Base-by-base conservation (phyloP, 768 basidiomycete species). In the Russula olivacea region DNA sequence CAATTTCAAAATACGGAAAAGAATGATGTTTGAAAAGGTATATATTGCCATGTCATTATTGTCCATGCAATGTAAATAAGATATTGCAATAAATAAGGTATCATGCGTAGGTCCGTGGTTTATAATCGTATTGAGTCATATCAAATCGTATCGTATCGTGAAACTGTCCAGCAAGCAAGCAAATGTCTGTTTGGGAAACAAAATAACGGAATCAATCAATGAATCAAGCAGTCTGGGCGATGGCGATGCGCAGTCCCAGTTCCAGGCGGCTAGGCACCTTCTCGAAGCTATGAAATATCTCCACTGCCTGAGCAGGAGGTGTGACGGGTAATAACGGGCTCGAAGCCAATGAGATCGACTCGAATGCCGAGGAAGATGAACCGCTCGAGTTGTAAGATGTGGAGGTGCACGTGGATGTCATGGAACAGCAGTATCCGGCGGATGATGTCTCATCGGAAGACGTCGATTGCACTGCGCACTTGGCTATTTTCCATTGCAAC, bases 301-400 rank as follows among this genome's bases (percentile, higher is more conserved):
- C 52, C 9, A 32, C 53, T 23, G 43, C 58, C 17, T 28, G 52
- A 34, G 47, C 17, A 50, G 63, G 63, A 7, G 63, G 63, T n/a
- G 63, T 64, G 4, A 28, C 10, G 4, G 58, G 58, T 14, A 54
- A 1, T 14, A 55, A 2, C 0, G 2, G 4, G 7, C 19, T 53
- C 5, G 51, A 59, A 5, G 28, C 43, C 6, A 17, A 47, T 6
- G 62, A 59, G 30, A 15, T 40, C 11, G 51, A 48, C 12, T 55
- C 58, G 21, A 64, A 59, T 10, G 53, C 30, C 0, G 62, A 59
- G 0, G 57, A 48, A 0, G 62, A 63, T 15, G 57, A 59, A 10
- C n/a, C 38, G 3, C 0, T 25, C 0, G 62, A 63, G n/a, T 63
- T 50, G 21, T 36, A 1, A 8, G 63, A 55, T 17, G 11, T 21